phyloP scores from a whole-genome alignment of 2,329 filamentous ascomycete species.

The Xylaria sp. region DNA sequence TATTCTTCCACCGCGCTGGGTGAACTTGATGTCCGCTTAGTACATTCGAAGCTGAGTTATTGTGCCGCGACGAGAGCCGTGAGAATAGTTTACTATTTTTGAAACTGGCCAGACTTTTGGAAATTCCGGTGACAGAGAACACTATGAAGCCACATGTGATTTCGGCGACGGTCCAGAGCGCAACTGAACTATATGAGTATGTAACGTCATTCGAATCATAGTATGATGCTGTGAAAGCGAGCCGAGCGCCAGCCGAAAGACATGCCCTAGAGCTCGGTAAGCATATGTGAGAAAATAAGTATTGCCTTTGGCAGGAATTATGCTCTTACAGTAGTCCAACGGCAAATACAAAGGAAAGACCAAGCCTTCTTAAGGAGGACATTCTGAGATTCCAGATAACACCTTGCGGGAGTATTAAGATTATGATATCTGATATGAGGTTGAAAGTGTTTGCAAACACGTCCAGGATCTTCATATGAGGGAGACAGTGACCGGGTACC shows the following conservation, averaged over 20 bases:
- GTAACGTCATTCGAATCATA: not conserved
- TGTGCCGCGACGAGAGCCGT: not conserved
- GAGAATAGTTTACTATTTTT: not conserved
- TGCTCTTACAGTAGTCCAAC: conserved; percentile 9
- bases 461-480: not conserved
- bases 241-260: not conserved
- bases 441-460: not conserved
- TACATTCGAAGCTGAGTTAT: not conserved
- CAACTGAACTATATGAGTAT: conserved; percentile 13
- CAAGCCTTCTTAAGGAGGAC: not conserved
- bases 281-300: not conserved
- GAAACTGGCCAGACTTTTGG: conserved; percentile 20
- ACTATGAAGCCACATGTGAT: conserved; percentile 11
- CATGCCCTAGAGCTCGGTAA: not conserved
- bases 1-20: not conserved
- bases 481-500: not conserved
- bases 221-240: not conserved
- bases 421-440: not conserved
- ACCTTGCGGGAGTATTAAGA: conserved; percentile 5
- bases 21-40: not conserved
- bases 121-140: conserved; percentile 1
- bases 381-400: conserved; percentile 8
- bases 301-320: not conserved
- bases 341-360: conserved; percentile 10
- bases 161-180: conserved; percentile 10